Base-by-base conservation (phyloP, 2,329 filamentous ascomycete species). In the Botrytis galanthina region DNA sequence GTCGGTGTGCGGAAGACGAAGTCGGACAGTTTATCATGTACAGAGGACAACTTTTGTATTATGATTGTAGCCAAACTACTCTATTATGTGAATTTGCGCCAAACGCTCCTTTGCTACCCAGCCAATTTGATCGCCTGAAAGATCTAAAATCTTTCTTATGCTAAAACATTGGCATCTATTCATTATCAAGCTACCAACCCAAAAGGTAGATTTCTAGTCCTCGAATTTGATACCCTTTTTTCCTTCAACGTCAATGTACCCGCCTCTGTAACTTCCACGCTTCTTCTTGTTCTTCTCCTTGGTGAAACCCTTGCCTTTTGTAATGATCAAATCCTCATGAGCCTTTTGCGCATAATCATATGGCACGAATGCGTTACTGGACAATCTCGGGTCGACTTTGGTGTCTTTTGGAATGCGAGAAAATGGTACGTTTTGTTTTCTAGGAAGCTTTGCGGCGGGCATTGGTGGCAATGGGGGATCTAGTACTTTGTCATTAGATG, bases 221-320 rank as follows among this genome's bases (percentile, higher is more conserved):
- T 98, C 94, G 83, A 99, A 99, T 85, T 97, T 98, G 85, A 97
- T 92, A 74, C 93, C 92, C 84, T 95, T 95, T 76, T 92, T 92
- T 32, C 91, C 90, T 22, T 87, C 84, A 71, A 95, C 92, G 81
- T 99, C 95, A 79, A 99, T 97, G 70, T 88, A 84, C 10, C 96
- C 96, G 62, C 96, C 96, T 66, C 92, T 90, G 87, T 97, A 99
- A 77, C 92, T 93, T 69, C 96, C 96, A 78, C 90, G 88, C 87
- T 94, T 95, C 88, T 94, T 96, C 87, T 99, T 99, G 85, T 99
- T 99, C 90, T 99, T 99, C 86, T 98, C 96, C 87, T 99, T 99
- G 74, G 95, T 98, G 84, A 99, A 99, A 6, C 94, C 94, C 85
- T 98, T 98, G 80, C 96, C 96, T 82, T 92, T 93, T 46, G 95